Conservation (phyloP, 148 eudicot genomes). For the Mesembryanthemum crystallinum region DNA sequence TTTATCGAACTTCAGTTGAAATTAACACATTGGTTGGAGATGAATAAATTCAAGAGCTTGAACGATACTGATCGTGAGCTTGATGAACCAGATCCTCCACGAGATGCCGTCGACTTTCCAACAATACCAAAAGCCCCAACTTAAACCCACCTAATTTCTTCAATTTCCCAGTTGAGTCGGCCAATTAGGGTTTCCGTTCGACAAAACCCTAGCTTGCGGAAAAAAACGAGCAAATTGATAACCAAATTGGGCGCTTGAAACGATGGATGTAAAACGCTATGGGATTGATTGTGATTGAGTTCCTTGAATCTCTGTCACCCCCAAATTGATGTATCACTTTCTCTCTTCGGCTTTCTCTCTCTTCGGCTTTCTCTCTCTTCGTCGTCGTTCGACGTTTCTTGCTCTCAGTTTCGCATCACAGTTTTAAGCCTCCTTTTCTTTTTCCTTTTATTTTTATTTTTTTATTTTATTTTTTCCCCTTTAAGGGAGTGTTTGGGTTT, state of each 20-base stretch:
- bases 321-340: background rate
- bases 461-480: background rate
- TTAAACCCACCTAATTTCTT: conserved; percentile 3
- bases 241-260: conserved; percentile 6
- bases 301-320: background rate
- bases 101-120: background rate
- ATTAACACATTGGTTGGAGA: conserved; percentile 7
- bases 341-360: background rate
- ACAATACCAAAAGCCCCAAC: conserved; percentile 21
- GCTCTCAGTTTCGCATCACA: conserved; percentile 13
- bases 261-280: background rate
- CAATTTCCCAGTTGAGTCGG: conserved; percentile 9
- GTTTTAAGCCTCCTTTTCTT: conserved; percentile 12
- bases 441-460: background rate
- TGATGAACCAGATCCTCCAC: conserved; percentile 14
- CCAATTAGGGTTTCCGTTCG: conserved; percentile 22
- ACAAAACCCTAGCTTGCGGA: conserved; percentile 24
- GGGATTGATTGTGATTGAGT: background rate
- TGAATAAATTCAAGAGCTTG: background rate
- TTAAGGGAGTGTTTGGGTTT: background rate
- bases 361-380: background rate
- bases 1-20: conserved; percentile 12
- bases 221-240: background rate
- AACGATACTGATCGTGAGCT: conserved; percentile 6
- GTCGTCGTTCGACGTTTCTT: conserved; percentile 21